Evolutionary conservation across 2,329 filamentous ascomycete species (phyloP).

Genomic region (Ascochyta viciae-villosae): DNA sequence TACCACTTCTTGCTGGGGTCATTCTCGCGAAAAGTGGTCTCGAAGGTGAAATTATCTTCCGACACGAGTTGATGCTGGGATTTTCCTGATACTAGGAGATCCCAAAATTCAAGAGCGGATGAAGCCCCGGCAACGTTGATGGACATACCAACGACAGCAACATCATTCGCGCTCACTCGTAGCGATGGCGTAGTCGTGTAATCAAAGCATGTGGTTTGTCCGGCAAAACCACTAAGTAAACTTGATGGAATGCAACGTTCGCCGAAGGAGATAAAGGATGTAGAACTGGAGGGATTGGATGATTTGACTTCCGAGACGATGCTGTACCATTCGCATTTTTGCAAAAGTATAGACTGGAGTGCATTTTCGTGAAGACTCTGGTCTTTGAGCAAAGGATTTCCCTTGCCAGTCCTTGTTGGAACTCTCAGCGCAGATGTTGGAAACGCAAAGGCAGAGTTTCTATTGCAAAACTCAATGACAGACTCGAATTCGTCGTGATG

Average conservation of each 20-base stretch:
- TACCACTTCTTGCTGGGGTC: slow-evolving; percentile 6
- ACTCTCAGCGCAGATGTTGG: neutral
- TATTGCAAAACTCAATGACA: neutral
- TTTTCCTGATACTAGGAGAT: slow-evolving; percentile 17
- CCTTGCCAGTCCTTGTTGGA: too few relatives aligned
- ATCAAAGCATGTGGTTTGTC: slow-evolving; percentile 1
- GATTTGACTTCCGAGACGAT: neutral
- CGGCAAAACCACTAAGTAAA: neutral
- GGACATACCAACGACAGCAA: slow-evolving; percentile 31
- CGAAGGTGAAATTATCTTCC: neutral
- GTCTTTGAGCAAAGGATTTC: too few relatives aligned
- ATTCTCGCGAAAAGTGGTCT: slow-evolving; percentile 4
- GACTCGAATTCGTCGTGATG: neutral
- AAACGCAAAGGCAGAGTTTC: neutral
- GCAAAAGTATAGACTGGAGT: slow-evolving; percentile 1
- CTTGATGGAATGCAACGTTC: slow-evolving; percentile 10
- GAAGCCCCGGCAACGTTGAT: slow-evolving; percentile 22
- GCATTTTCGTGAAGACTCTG: neutral
- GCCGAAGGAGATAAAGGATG: slow-evolving; percentile 1
- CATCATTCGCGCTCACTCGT: slow-evolving; percentile 1
- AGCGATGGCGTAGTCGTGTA: neutral
- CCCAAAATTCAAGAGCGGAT: slow-evolving; percentile 20
- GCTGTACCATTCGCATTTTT: slow-evolving; percentile 3
- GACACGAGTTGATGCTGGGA: neutral
- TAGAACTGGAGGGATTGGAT: neutral